Conservation (phyloP, 1,284 basidiomycete genomes). For the Leccinum laetum region DNA sequence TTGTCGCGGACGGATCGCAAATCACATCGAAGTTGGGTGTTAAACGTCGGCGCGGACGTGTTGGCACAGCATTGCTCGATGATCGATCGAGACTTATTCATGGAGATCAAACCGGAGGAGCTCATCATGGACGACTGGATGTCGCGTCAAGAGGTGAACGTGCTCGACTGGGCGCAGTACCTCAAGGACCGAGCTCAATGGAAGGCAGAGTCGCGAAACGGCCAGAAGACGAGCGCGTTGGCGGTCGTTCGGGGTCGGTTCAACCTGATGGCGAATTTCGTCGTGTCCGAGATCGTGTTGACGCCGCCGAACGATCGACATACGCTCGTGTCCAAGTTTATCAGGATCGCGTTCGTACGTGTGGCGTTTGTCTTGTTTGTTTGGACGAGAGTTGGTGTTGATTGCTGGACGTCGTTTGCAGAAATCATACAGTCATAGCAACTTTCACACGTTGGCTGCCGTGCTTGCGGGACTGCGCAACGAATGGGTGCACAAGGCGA, state of each 20-base stretch:
- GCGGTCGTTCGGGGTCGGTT: conserved; percentile 84
- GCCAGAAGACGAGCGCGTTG: conserved; percentile 67
- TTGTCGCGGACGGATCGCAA: conserved; percentile 32
- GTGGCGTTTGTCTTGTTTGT: not conserved
- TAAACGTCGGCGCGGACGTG: conserved; percentile 55
- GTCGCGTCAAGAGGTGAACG: conserved; percentile 60
- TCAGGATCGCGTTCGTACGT: conserved; percentile 85
- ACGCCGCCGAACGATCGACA: conserved; percentile 69
- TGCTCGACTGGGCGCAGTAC: conserved; percentile 83
- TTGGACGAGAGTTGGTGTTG: conserved; percentile 3
- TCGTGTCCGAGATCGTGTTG: conserved; percentile 76
- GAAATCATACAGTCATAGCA: conserved; percentile 84
- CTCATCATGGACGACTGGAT: conserved; percentile 73
- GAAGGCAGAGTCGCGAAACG: conserved; percentile 60
- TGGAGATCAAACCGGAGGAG: conserved; percentile 64
- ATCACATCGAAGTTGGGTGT: conserved; percentile 66
- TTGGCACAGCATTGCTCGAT: conserved; percentile 82
- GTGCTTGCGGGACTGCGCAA: conserved; percentile 80
- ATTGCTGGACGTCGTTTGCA: conserved; percentile 31
- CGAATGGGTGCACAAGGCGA: conserved; percentile 69
- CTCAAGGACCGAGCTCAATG: conserved; percentile 73
- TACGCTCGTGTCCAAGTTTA: conserved; percentile 74
- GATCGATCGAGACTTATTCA: conserved; percentile 67
- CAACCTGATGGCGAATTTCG: conserved; percentile 85
- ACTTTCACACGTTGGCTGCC: conserved; percentile 81